Conservation (phyloP, 2,329 filamentous ascomycete species). For the Trichoderma breve region DNA sequence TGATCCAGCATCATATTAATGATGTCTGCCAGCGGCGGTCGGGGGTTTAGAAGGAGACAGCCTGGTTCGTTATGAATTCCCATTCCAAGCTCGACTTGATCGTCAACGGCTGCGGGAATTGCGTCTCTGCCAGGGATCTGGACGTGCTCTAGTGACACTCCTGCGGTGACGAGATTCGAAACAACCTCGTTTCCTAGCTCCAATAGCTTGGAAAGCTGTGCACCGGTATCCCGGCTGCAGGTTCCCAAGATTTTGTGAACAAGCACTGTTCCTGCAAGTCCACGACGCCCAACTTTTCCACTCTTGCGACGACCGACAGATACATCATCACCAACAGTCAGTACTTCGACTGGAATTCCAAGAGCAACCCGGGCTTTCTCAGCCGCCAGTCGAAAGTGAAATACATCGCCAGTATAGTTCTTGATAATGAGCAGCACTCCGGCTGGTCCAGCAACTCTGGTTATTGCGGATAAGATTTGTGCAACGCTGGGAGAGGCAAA, state of each 20-base stretch:
- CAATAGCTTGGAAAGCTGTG: neutral
- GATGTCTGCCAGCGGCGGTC: neutral
- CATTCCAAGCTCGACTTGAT: neutral
- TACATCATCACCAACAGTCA: neutral
- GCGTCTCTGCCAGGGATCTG: neutral
- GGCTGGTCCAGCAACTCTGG: neutral
- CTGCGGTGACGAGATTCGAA: neutral
- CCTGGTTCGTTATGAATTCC: neutral
- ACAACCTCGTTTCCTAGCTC: neutral
- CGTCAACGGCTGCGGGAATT: neutral
- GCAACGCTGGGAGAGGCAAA: constrained; percentile 2
- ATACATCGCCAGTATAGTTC: neutral
- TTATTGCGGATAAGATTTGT: neutral
- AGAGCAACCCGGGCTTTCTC: neutral
- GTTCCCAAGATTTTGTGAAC: neutral
- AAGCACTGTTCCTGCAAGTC: neutral
- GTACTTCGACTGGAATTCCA: neutral
- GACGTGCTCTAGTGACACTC: neutral
- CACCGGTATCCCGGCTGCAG: neutral
- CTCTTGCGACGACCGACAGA: neutral
- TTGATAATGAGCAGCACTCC: neutral
- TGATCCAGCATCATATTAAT: neutral
- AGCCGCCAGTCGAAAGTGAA: neutral
- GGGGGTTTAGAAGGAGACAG: neutral
- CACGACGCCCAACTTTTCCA: neutral